Evolutionary conservation across 2,329 filamentous ascomycete genomes (phyloP).

Genomic region (Elsinoe batatas): DNA sequence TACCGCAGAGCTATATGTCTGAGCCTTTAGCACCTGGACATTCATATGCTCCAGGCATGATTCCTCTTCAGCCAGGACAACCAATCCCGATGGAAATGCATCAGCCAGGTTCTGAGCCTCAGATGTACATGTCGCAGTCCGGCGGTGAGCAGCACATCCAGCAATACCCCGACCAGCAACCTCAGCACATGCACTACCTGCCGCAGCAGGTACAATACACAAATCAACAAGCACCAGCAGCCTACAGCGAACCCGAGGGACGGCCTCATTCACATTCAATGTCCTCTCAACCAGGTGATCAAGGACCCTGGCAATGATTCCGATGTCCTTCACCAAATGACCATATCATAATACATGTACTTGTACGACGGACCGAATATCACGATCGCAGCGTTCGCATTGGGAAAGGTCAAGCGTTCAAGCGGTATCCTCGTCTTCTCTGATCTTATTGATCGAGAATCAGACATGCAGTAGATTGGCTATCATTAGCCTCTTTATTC

Average conservation of each 20-base stretch:
- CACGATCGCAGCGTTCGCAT: neutral
- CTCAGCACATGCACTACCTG: neutral
- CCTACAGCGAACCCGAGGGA: neutral
- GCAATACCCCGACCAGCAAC: neutral
- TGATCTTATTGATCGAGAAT: too few relatives aligned
- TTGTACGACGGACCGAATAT: neutral
- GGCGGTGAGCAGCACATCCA: neutral
- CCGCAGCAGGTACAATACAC: neutral
- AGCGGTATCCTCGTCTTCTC: neutral
- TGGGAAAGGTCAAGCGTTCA: neutral
- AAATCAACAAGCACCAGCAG: neutral
- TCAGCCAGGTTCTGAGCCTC: neutral
- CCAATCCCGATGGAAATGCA: neutral
- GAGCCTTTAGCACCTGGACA: neutral
- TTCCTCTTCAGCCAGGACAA: neutral
- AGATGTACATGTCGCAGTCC: neutral
- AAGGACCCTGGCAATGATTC: slow-evolving; percentile 24
- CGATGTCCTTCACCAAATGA: slow-evolving; percentile 18
- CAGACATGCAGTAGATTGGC: too few relatives aligned
- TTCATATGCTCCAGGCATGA: neutral
- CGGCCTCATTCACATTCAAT: neutral
- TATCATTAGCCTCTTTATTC: too few relatives aligned
- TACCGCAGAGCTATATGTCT: neutral
- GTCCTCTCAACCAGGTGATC: slow-evolving; percentile 21
- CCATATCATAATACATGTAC: neutral